Evolutionary conservation across 768 basidiomycete species (phyloP), one percentile per base, ranked within the genome.

Genomic region (Auricularia cornea): DNA sequence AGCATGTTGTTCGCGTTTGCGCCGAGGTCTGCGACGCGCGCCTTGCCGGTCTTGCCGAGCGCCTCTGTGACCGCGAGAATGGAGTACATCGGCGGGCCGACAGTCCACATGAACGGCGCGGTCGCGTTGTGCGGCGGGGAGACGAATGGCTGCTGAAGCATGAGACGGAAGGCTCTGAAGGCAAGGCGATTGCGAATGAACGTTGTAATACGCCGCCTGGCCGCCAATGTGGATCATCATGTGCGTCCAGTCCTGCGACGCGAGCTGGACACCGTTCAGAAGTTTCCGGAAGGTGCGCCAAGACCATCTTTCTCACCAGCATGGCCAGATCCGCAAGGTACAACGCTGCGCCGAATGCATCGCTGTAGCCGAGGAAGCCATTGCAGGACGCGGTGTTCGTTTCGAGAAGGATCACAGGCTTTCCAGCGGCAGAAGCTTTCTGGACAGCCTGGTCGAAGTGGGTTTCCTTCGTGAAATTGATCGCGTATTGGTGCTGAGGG

Each of bases 11-110:
- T 79, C 52, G 68, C 69, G 67, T 82, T 84, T 57, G 80, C 78
- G n/a, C 71, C 71, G 40, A 90, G 77, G 72, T 93, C 91, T 33
- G 89, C 73, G 30, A 93, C 79, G 64, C 83, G 88, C 1, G 88
- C 83, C 1, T 72, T 75, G 72, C 86, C 85, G 51, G 82, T 81
- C 54, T 79, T 76, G n/a, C 89, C 90, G 32, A 92, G 77, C 2
- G 81, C 78, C 72, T 93, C 91, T 0, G 90, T 82, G 41, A 88
- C 77, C 66, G 86, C 80, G 30, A 94, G 74, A 1, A 86, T 80
- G 1, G 90, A 80, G 72, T 92, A 93, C 75, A 89, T 91, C 51
- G 88, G 74, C 0, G 87, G 81, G 2, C 88, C 89, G 44, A 89
- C 79, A 1, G 88, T 88, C 89, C 90, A 92, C 72, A 64, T 81